Conservation (phyloP, 73 alveolate species). For the Symbiodinium natans region DNA sequence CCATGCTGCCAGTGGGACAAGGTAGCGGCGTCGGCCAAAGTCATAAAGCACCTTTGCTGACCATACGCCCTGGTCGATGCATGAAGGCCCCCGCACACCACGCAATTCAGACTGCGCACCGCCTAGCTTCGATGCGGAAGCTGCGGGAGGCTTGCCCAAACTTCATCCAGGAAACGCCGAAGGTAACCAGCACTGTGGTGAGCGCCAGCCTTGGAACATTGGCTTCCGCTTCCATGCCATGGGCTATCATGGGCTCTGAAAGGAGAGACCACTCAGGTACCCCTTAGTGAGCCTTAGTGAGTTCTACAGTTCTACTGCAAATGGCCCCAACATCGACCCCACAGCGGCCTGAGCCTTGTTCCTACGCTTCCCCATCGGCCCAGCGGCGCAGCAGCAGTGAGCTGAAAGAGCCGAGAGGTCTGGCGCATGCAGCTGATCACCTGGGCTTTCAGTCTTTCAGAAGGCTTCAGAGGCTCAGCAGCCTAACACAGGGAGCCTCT, state of each 20-base stretch:
- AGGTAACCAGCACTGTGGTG: conserved; percentile 52
- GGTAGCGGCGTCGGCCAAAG: not conserved
- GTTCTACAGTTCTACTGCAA: too few relatives aligned
- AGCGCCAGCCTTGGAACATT: conserved; percentile 2
- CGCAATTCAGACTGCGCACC: too few relatives aligned
- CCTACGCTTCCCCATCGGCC: too few relatives aligned
- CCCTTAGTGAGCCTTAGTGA: too few relatives aligned
- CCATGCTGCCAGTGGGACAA: not conserved
- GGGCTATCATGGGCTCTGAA: too few relatives aligned
- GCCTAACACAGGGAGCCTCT: too few relatives aligned
- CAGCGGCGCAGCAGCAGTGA: conserved; percentile 40
- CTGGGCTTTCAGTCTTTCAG: not conserved
- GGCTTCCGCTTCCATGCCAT: too few relatives aligned
- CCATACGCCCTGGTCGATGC: not conserved
- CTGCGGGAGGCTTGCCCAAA: not conserved
- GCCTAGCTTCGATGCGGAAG: not conserved
- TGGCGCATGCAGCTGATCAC: conserved; percentile 88
- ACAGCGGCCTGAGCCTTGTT: too few relatives aligned
- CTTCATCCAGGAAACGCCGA: conserved; percentile 35
- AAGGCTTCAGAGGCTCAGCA: too few relatives aligned
- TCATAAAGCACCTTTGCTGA: not conserved
- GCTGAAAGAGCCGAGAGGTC: conserved; percentile 58
- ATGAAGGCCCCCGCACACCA: not conserved
- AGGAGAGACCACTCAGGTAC: too few relatives aligned
- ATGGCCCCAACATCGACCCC: too few relatives aligned